phyloP scores from a whole-genome alignment of 768 basidiomycete species.

The Dacryopinax spathularia region DNA sequence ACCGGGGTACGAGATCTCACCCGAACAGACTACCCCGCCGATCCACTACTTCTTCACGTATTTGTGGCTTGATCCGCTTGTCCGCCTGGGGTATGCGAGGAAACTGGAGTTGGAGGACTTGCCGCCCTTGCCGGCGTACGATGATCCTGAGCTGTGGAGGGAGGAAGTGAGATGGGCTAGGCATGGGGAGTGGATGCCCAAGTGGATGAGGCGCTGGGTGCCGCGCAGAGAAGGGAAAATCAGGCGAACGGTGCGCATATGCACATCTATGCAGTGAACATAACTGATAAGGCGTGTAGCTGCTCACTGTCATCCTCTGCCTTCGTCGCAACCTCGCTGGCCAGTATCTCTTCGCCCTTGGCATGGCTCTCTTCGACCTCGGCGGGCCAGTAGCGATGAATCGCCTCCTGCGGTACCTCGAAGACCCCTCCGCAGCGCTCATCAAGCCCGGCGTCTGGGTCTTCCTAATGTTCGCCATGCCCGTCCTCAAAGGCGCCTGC shows the following conservation, averaged over 20 bases:
- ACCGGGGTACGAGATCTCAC: background rate
- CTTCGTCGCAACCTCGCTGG: background rate
- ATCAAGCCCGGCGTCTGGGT: background rate
- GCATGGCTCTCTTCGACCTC: background rate
- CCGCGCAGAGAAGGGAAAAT: background rate
- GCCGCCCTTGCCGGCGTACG: background rate
- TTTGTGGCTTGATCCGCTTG: background rate
- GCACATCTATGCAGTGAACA: background rate
- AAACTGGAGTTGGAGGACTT: background rate
- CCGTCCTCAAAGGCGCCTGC: background rate
- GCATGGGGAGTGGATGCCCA: background rate
- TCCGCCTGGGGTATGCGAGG: background rate
- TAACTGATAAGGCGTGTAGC: background rate
- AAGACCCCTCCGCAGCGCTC: background rate
- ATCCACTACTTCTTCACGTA: constrained; percentile 3
- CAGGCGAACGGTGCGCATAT: background rate
- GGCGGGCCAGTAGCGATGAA: background rate
- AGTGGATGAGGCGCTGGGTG: background rate
- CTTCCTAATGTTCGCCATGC: background rate
- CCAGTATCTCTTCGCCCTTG: background rate
- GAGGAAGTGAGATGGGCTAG: background rate
- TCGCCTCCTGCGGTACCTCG: background rate
- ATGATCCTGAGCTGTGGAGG: background rate
- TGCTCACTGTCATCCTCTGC: constrained; percentile 3
- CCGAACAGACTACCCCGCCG: background rate